Evolutionary conservation across 2,329 filamentous ascomycete genomes (phyloP).

Genomic region (Aphanoascus verrucosus): DNA sequence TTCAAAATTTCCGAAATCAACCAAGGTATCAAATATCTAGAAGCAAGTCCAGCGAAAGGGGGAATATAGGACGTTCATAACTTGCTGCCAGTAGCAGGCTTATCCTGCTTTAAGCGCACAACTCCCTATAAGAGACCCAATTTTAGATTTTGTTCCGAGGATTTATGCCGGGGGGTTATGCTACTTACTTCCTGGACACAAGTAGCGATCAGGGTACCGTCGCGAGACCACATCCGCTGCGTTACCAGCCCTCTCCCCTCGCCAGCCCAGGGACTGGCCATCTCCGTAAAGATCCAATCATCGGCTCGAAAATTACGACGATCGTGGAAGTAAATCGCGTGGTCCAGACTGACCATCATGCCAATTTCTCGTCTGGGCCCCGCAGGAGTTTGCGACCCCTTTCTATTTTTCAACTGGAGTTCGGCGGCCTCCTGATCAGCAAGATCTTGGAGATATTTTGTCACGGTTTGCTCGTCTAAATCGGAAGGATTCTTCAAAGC

Average conservation of each 20-base stretch:
- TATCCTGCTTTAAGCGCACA: slow-evolving; percentile 38
- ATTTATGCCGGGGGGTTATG: background rate
- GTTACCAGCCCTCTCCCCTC: slow-evolving; percentile 40
- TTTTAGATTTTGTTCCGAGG: slow-evolving; percentile 11
- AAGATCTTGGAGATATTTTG: slow-evolving; percentile 32
- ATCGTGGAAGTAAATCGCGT: slow-evolving; percentile 44
- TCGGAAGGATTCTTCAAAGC: slow-evolving; percentile 36
- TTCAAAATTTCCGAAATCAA: background rate
- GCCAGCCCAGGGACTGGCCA: slow-evolving; percentile 42
- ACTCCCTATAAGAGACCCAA: slow-evolving; percentile 29
- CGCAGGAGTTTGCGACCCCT: background rate
- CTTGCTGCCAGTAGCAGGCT: slow-evolving; percentile 17
- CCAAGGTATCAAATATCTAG: background rate
- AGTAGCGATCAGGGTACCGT: slow-evolving; percentile 40
- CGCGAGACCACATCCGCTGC: slow-evolving; percentile 41
- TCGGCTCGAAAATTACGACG: slow-evolving; percentile 40
- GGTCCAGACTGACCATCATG: slow-evolving; percentile 44
- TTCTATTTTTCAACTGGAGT: slow-evolving; percentile 15
- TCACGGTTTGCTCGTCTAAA: slow-evolving; percentile 33
- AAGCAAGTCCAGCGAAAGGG: background rate
- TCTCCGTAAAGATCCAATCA: slow-evolving; percentile 43
- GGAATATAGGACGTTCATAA: slow-evolving; percentile 1
- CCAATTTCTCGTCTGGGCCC: slow-evolving; percentile 29
- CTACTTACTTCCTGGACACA: slow-evolving; percentile 42
- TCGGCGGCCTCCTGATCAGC: slow-evolving; percentile 35